Conservation (phyloP, 2,329 filamentous ascomycete species). For the Curvularia verruculosa region DNA sequence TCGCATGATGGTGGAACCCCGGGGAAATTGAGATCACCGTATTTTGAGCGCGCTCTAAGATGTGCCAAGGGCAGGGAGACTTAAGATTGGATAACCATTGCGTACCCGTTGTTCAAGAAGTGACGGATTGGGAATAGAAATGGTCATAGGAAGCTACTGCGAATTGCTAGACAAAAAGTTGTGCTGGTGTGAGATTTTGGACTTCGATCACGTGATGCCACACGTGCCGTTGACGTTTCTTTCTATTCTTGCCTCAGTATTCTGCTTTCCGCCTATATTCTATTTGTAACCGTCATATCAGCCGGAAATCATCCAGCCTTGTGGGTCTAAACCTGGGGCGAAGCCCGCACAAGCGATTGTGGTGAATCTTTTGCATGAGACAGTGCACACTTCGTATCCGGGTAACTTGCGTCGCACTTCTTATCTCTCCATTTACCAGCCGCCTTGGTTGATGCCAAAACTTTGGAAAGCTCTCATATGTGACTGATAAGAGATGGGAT, state of each 20-base stretch:
- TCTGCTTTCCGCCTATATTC: background rate
- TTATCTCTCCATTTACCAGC: background rate
- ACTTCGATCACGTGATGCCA: background rate
- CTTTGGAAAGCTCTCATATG: background rate
- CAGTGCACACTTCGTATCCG: background rate
- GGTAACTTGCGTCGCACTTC: background rate
- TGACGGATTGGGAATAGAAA: background rate
- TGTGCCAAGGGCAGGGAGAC: background rate
- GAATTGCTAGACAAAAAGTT: background rate
- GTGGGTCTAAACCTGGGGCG: background rate
- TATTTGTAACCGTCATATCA: background rate
- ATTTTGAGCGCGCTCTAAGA: background rate
- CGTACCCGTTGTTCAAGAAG: background rate
- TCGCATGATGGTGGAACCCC: background rate
- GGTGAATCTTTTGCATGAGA: background rate
- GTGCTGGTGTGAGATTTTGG: background rate
- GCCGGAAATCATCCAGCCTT: background rate
- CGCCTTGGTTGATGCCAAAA: background rate
- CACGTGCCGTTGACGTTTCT: background rate
- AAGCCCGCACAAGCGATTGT: background rate
- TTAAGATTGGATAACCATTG: background rate
- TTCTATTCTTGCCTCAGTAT: background rate
- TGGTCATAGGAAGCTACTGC: background rate
- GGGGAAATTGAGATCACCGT: background rate
- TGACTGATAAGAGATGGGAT: background rate